phyloP scores from a whole-genome alignment of 768 basidiomycete species.

The Suillus spraguei region DNA sequence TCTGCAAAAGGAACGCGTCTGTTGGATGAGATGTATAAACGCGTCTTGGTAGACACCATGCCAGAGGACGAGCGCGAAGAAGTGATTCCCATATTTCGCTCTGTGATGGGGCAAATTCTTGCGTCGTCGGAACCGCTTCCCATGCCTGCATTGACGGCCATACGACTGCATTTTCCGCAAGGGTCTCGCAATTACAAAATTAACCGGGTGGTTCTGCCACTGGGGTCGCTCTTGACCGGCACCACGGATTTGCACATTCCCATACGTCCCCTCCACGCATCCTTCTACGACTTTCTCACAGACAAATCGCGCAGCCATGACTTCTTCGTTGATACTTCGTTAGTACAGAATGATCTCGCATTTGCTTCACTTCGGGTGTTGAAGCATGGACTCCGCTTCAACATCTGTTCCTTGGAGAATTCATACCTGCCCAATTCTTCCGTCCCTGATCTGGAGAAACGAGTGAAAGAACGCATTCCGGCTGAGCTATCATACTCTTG shows the following conservation, averaged over 20 bases:
- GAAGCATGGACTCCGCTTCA: conserved; percentile 18
- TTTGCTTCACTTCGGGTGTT: conserved; percentile 21
- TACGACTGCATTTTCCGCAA: neutral
- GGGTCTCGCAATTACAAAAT: conserved; percentile 25
- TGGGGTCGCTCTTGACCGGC: conserved; percentile 12
- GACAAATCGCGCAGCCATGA: conserved; percentile 13
- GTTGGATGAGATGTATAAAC: conserved; percentile 10
- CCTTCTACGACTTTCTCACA: conserved; percentile 30
- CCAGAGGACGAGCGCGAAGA: neutral
- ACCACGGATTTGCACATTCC: neutral
- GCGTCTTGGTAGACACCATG: conserved; percentile 4
- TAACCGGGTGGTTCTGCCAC: neutral
- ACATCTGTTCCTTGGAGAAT: conserved; percentile 19
- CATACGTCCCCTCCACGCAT: conserved; percentile 25
- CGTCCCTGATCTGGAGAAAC: conserved; percentile 15
- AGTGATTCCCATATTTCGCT: conserved; percentile 4
- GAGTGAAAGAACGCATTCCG: conserved; percentile 25
- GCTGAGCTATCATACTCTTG: conserved; percentile 33
- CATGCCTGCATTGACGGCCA: neutral
- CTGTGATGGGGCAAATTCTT: conserved; percentile 8
- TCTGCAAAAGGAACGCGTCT: neutral
- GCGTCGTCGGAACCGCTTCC: conserved; percentile 9
- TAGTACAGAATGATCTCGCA: conserved; percentile 9
- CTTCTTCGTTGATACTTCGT: conserved; percentile 14
- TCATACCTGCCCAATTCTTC: conserved; percentile 29